phyloP scores from a whole-genome alignment of 306 rosid genomes.

The Fagus crenata region DNA sequence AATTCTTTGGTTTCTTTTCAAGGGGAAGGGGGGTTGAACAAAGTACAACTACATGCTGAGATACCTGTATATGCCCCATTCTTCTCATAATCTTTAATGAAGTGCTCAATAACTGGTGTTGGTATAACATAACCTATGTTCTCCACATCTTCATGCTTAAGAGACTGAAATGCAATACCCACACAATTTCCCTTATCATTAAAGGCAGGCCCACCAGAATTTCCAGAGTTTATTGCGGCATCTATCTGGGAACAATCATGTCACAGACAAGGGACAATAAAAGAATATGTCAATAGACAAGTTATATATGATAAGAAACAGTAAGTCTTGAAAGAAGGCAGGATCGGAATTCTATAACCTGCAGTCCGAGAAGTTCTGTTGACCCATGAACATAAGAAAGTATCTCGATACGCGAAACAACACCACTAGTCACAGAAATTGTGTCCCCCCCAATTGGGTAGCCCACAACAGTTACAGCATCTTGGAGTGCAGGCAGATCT shows the following conservation, averaged over 20 bases:
- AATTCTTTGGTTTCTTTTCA: background rate
- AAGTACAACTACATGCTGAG: background rate
- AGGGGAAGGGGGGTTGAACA: background rate
- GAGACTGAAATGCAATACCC: conserved; percentile 98
- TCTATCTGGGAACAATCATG: conserved; percentile 62
- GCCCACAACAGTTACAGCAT: conserved; percentile 94
- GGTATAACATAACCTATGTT: conserved; percentile 97
- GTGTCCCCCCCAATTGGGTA: conserved; percentile 98
- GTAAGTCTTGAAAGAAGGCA: conserved; percentile 12
- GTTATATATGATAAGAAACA: conserved; percentile 1
- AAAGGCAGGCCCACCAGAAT: conserved; percentile 99
- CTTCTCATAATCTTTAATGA: conserved; percentile 86
- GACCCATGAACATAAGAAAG: conserved; percentile 94
- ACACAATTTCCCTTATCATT: conserved; percentile 89
- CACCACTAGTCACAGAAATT: conserved; percentile 97
- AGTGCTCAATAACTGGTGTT: conserved; percentile 91
- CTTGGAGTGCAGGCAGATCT: conserved; percentile 82
- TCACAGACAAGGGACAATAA: conserved; percentile 20
- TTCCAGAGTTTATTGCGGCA: conserved; percentile 96
- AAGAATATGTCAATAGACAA: conserved; percentile 10
- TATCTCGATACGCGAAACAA: conserved; percentile 90
- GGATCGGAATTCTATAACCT: conserved; percentile 47
- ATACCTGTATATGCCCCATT: conserved; percentile 86
- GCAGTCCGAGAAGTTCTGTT: conserved; percentile 94
- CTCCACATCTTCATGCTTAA: conserved; percentile 89